phyloP scores from a whole-genome alignment of 192 early-diverging fungal species.

The Linnemannia hyalina region DNA sequence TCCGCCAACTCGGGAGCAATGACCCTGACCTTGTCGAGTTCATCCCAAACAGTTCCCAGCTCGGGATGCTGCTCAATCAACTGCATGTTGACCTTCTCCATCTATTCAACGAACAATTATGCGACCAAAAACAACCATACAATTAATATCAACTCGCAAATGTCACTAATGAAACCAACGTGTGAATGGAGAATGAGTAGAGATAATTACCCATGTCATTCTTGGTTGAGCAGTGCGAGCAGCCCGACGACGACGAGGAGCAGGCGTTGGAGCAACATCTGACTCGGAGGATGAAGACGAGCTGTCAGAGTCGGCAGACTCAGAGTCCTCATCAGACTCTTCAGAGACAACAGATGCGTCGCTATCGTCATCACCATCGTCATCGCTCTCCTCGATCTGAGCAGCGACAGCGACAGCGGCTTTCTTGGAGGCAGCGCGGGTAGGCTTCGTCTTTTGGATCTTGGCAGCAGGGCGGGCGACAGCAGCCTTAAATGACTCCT shows the following conservation, averaged over 20 bases:
- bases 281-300: neutral
- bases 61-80: conserved; percentile 68
- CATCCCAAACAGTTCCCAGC: conserved; percentile 72
- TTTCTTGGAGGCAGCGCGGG: conserved; percentile 24
- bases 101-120: conserved; percentile 16
- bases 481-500: neutral
- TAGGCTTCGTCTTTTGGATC: conserved; percentile 4
- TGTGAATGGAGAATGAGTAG: neutral
- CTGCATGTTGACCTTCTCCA: conserved; percentile 49
- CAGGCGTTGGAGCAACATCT: neutral
- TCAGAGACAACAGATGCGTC: conserved; percentile 22
- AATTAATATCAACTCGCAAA: neutral
- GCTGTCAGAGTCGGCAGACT: neutral
- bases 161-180: neutral
- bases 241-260: neutral
- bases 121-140: neutral
- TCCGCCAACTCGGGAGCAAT: conserved; percentile 56
- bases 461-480: neutral
- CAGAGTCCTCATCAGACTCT: conserved; percentile 9
- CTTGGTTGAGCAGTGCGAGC: neutral
- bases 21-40: conserved; percentile 57
- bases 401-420: conserved; percentile 21
- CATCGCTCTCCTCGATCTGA: conserved; percentile 16
- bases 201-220: conserved; percentile 26
- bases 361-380: neutral